Percentiles rank a stretch among this genome's conserved stretches.
phyloP scores from a whole-genome alignment of 345 rosid genomes.

The Geranium brycei region DNA sequence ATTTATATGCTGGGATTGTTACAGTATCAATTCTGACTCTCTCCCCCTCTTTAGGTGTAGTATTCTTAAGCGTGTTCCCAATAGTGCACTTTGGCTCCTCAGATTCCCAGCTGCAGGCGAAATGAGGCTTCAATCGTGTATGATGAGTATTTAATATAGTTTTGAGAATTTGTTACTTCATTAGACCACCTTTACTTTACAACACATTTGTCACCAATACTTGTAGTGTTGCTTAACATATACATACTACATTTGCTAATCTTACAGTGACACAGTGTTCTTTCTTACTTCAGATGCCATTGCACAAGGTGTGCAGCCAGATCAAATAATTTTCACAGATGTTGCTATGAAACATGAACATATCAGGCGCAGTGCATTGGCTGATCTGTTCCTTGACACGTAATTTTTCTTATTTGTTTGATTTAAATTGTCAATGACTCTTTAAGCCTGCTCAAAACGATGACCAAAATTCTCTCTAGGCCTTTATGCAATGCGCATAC shows the following conservation, averaged over 20 bases:
- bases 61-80: slow-evolving; percentile 89
- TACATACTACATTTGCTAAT: too few species aligned
- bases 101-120: slow-evolving; percentile 99
- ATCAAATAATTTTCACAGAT: slow-evolving; percentile 90
- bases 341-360: slow-evolving; percentile 97
- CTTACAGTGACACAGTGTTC: too few species aligned
- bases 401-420: slow-evolving; percentile 15
- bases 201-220: too few species aligned
- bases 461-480: slow-evolving; percentile 18
- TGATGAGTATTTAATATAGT: slow-evolving; percentile 7
- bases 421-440: not conserved
- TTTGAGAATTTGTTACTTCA: not conserved
- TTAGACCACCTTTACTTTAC: too few species aligned
- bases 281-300: slow-evolving; percentile 55
- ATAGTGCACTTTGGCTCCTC: slow-evolving; percentile 96
- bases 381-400: slow-evolving; percentile 97
- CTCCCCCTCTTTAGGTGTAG: slow-evolving; percentile 52
- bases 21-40: too few species aligned
- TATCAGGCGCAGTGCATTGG: slow-evolving; percentile 85
- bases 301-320: slow-evolving; percentile 74
- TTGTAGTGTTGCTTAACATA: too few species aligned
- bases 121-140: slow-evolving; percentile 79
- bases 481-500: slow-evolving; percentile 98
- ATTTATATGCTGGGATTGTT: too few species aligned
- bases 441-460: too few species aligned